Evolutionary conservation across 2,329 filamentous ascomycete species (phyloP), one percentile per base, ranked within the genome.

Genomic region (Cytospora piceicola): DNA sequence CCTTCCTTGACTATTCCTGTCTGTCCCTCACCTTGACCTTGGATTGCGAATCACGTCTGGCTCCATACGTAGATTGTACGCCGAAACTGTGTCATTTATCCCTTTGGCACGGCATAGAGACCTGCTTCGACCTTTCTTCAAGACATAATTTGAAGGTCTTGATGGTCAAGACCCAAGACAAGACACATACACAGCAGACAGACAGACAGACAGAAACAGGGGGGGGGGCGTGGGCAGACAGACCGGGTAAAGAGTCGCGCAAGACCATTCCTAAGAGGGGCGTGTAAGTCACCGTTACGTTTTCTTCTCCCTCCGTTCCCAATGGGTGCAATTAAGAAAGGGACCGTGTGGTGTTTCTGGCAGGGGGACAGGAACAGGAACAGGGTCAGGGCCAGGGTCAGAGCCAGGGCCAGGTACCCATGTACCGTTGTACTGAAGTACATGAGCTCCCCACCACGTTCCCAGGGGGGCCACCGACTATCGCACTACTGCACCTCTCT

Each of bases 241-340:
- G 63, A 39, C 42, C 5, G 27, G 5, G 27, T 29, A 29, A 29
- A 29, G 27, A 20, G 29, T 29, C 20, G 52, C 55, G 24, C 49
- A 27, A 11, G 24, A 36, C 55, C 29, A 61, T 56, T 61, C 62
- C 39, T 34, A 57, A 51, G 52, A 22, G 34, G 60, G 36, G 46
- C 57, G 34, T 67, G 57, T 65, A 65, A 65, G 65, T 67, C 54
- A 65, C 62, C 65, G 65, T 67, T 67, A 58, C 65, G 65, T 67
- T 67, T 67, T 49, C 55, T 20, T 36, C 24, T n/a, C 20, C 51
- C 34, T 61, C 63, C 63, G 63, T 64, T 61, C 39, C 39, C 36
- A 46, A 57, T 57, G 27, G 34, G 27, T 30, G 56, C 57, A 54
- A 46, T 52, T 54, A 60, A 54, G 57, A 53, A 64, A 30, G 56